Evolutionary conservation across 2,329 filamentous ascomycete species (phyloP).

Genomic region (Xylariomycetidae sp.): DNA sequence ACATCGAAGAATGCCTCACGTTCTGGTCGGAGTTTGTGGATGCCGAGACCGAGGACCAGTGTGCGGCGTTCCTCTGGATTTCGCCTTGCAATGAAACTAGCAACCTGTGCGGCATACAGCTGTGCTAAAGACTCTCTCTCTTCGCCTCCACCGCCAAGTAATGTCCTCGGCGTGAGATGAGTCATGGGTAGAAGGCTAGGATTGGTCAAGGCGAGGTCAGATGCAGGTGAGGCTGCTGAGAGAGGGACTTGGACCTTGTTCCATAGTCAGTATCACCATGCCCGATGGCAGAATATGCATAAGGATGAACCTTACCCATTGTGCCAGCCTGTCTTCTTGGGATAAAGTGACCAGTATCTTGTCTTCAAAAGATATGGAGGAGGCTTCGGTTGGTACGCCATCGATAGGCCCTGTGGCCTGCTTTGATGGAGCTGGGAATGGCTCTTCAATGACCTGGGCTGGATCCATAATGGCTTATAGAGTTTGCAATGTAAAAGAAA

Average conservation of each 20-base stretch:
- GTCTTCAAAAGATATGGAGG: conserved; percentile 71
- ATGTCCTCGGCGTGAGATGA: conserved; percentile 77
- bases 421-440: conserved; percentile 63
- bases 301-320: conserved; percentile 65
- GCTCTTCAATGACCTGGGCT: conserved; percentile 38
- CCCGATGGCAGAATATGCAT: neutral
- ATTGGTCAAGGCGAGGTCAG: conserved; percentile 49
- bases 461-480: conserved; percentile 29
- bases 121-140: conserved; percentile 80
- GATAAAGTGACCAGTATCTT: conserved; percentile 87
- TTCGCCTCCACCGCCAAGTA: conserved; percentile 76
- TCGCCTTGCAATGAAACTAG: conserved; percentile 67
- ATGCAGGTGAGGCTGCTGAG: conserved; percentile 57
- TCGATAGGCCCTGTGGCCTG: conserved; percentile 57
- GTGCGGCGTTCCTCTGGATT: conserved; percentile 58
- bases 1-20: conserved; percentile 59
- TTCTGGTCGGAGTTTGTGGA: conserved; percentile 43
- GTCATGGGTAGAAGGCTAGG: conserved; percentile 61
- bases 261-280: too few species aligned
- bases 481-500: neutral
- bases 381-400: conserved; percentile 65
- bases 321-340: conserved; percentile 76
- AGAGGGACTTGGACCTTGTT: conserved; percentile 78
- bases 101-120: conserved; percentile 84
- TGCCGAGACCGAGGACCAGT: conserved; percentile 56